phyloP scores from a whole-genome alignment of 202 grass and related monocot species.

The Panicum virgatum region DNA sequence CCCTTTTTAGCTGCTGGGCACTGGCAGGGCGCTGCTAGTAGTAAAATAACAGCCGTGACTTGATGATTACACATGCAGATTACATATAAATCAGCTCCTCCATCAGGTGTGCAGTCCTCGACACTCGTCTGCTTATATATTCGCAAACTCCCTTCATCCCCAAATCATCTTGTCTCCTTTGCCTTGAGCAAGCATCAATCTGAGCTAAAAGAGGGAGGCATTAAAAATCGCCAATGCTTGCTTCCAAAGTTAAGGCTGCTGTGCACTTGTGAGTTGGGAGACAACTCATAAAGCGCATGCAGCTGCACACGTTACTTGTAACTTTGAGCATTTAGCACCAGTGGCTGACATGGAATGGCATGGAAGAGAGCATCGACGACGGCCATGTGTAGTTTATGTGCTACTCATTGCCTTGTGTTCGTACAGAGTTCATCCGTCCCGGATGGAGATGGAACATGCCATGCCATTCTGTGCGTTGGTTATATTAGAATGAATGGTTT shows the following conservation, averaged over 20 bases:
- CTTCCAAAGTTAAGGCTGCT: constrained; percentile 45
- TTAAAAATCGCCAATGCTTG: constrained; percentile 36
- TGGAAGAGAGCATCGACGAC: constrained; percentile 18
- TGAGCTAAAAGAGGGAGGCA: constrained; percentile 8
- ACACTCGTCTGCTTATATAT: constrained; percentile 21
- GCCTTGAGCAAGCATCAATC: constrained; percentile 51
- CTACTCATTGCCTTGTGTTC: not conserved
- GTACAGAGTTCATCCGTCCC: not conserved
- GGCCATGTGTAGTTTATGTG: not conserved
- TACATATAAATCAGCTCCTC: not conserved
- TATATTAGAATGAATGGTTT: not conserved
- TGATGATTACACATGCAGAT: constrained; percentile 35
- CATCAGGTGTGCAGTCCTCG: constrained; percentile 24
- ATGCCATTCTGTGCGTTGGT: constrained; percentile 30
- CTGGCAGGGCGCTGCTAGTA: not conserved
- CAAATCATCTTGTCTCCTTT: constrained; percentile 54
- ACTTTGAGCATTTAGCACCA: constrained; percentile 26
- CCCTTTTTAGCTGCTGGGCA: not conserved
- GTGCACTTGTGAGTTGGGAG: constrained; percentile 35
- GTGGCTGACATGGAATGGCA: constrained; percentile 1
- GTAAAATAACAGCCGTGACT: constrained; percentile 27
- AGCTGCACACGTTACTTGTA: constrained; percentile 20
- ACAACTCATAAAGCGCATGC: constrained; percentile 45
- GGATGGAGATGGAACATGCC: not conserved
- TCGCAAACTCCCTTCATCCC: constrained; percentile 5